Conservation (phyloP, 768 basidiomycete species). For the Asterophora parasitica region DNA sequence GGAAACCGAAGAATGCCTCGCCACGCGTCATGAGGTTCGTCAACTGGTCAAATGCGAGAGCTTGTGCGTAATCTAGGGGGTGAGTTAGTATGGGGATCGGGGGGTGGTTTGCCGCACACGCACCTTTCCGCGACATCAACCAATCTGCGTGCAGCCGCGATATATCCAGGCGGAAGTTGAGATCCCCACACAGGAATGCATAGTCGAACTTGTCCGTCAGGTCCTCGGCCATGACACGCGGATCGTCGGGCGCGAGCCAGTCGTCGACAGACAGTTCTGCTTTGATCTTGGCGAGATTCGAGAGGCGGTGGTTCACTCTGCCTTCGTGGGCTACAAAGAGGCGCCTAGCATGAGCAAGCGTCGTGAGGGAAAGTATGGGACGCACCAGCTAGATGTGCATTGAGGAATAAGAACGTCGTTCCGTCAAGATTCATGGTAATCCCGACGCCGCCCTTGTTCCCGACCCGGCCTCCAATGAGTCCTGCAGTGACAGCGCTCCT, state of each 20-base stretch:
- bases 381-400: slow-evolving; percentile 84
- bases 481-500: slow-evolving; percentile 86
- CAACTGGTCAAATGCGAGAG: slow-evolving; percentile 88
- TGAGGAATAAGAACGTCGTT: slow-evolving; percentile 84
- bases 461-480: slow-evolving; percentile 83
- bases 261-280: slow-evolving; percentile 77
- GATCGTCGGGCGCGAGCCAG: slow-evolving; percentile 63
- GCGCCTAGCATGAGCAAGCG: not conserved
- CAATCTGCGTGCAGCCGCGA: slow-evolving; percentile 92
- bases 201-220: slow-evolving; percentile 87
- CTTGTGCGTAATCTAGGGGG: slow-evolving; percentile 69
- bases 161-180: slow-evolving; percentile 88
- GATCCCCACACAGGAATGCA: slow-evolving; percentile 84
- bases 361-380: not conserved
- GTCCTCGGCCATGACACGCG: slow-evolving; percentile 70
- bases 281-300: slow-evolving; percentile 89
- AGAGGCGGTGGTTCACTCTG: slow-evolving; percentile 70
- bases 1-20: slow-evolving; percentile 70
- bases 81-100: not conserved
- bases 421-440: slow-evolving; percentile 80
- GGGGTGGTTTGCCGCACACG: not conserved
- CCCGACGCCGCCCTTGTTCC: slow-evolving; percentile 93
- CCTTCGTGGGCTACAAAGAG: slow-evolving; percentile 62
- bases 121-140: slow-evolving; percentile 80
- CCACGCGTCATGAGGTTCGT: slow-evolving; percentile 68